Conservation (phyloP, 2,329 filamentous ascomycete genomes). For the Pseudopyricularia cyperi region DNA sequence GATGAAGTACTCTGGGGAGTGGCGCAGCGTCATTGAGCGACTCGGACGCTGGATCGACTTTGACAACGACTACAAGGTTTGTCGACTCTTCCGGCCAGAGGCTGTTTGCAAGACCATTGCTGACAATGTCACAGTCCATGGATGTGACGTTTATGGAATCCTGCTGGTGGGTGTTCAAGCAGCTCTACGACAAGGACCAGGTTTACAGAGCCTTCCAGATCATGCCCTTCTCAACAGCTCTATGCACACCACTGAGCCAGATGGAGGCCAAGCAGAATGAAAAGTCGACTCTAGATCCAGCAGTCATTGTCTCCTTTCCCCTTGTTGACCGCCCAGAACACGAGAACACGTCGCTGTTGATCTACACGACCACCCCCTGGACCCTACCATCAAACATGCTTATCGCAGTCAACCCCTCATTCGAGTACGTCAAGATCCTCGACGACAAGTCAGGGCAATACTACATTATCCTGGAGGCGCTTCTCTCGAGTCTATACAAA, state of each 20-base stretch:
- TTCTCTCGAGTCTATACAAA: conserved; percentile 59
- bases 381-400: conserved; percentile 64
- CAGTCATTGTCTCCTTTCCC: conserved; percentile 59
- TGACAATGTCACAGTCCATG: conserved; percentile 46
- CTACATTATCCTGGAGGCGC: conserved; percentile 55
- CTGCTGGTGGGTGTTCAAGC: conserved; percentile 69
- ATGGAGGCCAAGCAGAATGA: conserved; percentile 68
- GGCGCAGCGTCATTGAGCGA: conserved; percentile 48
- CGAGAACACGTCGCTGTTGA: conserved; percentile 58
- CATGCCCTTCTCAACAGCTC: conserved; percentile 64
- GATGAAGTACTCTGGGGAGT: conserved; percentile 79
- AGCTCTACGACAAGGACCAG: conserved; percentile 56
- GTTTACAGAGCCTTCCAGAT: conserved; percentile 63
- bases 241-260: conserved; percentile 62
- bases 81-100: background rate
- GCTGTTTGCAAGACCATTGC: background rate
- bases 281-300: conserved; percentile 62
- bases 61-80: conserved; percentile 60
- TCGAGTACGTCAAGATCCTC: conserved; percentile 64
- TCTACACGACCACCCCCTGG: conserved; percentile 78
- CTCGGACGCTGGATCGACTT: conserved; percentile 69
- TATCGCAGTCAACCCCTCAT: conserved; percentile 60
- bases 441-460: conserved; percentile 54
- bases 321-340: conserved; percentile 48
- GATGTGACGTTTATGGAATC: conserved; percentile 65